Percentiles rank a stretch among this genome's conserved stretches.
These are phyloP conservation scores for Colletotrichum kahawae DNA, from an alignment of 2,329 filamentous ascomycete species.

Conservation along the genomic window DNA sequence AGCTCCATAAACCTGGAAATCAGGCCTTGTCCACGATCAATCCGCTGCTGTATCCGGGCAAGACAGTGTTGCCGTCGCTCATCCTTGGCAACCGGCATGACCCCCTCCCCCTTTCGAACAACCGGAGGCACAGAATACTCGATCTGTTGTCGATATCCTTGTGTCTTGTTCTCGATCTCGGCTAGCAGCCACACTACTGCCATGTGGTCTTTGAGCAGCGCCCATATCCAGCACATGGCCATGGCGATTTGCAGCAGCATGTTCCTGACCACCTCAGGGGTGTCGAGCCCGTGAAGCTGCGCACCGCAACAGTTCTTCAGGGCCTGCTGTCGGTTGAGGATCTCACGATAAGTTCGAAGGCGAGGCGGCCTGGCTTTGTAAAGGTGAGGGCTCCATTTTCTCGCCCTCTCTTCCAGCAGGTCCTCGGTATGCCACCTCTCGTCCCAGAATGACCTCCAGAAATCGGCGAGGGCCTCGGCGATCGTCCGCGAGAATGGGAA, in stretches of 20 bases:
- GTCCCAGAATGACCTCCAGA: background rate
- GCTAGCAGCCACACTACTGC: background rate
- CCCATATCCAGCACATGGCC: constrained; percentile 9
- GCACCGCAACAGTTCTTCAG: constrained; percentile 9
- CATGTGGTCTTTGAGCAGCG: background rate
- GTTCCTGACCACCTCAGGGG: constrained; percentile 1
- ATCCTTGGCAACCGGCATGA: background rate
- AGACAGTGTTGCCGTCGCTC: background rate
- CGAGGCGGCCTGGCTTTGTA: background rate
- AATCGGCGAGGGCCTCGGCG: background rate
- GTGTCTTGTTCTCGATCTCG: background rate
- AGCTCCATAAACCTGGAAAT: constrained; percentile 7
- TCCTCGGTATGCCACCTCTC: constrained; percentile 15
- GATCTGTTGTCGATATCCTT: background rate
- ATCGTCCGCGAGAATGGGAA: background rate
- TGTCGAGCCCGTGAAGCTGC: background rate
- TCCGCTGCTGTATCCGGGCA: constrained; percentile 1
- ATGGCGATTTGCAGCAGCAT: constrained; percentile 10
- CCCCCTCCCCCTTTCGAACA: background rate
- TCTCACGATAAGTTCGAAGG: constrained; percentile 17
- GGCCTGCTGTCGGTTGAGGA: constrained; percentile 22
- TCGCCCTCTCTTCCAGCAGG: background rate
- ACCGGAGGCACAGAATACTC: background rate
- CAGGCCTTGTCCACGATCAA: constrained; percentile 2
- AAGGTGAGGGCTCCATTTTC: background rate